A percentile compares a stretch with the other conserved stretches of the same genome.
Conservation (phyloP, 225 moss, liverwort and hornwort species). For the Pseudisothecium myosuroides region DNA sequence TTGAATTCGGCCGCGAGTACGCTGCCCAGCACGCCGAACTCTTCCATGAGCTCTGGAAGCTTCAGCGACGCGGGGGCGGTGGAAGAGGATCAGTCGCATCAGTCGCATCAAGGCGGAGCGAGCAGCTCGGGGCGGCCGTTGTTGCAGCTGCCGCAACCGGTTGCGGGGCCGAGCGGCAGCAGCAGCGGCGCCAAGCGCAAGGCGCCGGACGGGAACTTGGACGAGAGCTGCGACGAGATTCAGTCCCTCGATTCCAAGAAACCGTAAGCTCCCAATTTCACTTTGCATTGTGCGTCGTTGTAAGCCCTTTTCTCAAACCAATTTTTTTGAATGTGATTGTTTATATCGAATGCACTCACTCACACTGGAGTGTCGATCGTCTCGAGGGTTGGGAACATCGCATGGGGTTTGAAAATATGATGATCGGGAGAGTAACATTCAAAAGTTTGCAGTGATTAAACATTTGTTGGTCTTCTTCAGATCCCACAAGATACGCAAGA, state of each 20-base stretch:
- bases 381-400: not conserved
- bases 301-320: too few species aligned
- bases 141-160: constrained; percentile 5
- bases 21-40: constrained; percentile 42
- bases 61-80: constrained; percentile 22
- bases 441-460: not conserved
- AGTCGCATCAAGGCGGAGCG: not conserved
- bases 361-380: not conserved
- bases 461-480: not conserved
- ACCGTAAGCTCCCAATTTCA: constrained; percentile 17
- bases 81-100: constrained; percentile 18
- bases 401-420: not conserved
- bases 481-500: constrained; percentile 26
- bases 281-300: not conserved
- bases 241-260: constrained; percentile 41
- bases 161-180: constrained; percentile 27
- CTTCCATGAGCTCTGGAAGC: constrained; percentile 44
- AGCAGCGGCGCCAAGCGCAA: constrained; percentile 30
- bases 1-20: constrained; percentile 37
- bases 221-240: constrained; percentile 47
- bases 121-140: not conserved
- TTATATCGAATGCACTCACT: not conserved
- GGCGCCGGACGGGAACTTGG: constrained; percentile 11
- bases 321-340: not conserved
- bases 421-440: not conserved